These are phyloP conservation scores for Lentinula edodes DNA, from an alignment of 768 basidiomycete genomes.

Conservation along the genomic window DNA sequence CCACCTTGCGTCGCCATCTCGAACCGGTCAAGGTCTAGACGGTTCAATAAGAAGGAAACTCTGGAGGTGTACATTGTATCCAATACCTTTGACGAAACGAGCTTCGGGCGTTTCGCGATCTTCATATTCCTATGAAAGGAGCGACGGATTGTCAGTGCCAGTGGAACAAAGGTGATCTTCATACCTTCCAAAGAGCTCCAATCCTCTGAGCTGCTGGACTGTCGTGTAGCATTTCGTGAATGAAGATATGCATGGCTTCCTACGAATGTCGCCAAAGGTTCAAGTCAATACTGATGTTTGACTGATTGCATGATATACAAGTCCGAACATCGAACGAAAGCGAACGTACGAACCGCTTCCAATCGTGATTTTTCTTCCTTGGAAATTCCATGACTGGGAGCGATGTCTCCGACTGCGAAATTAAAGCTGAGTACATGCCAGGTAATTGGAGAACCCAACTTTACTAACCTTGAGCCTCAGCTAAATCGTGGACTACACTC, in stretches of 20 bases:
- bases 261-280: slow-evolving; percentile 19
- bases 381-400: slow-evolving; percentile 81
- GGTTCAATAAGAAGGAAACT: background rate
- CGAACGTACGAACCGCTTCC: slow-evolving; percentile 49
- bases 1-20: slow-evolving; percentile 85
- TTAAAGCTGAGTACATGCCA: background rate
- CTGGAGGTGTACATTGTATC: background rate
- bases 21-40: slow-evolving; percentile 73
- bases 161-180: no score
- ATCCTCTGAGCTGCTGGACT: slow-evolving; percentile 66
- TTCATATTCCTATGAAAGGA: slow-evolving; percentile 69
- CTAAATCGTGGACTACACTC: slow-evolving; percentile 89
- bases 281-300: no score
- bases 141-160: no score
- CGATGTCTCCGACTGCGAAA: slow-evolving; percentile 83
- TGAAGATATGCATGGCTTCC: slow-evolving; percentile 89
- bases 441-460: background rate
- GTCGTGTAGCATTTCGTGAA: slow-evolving; percentile 82
- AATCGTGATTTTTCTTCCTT: slow-evolving; percentile 74
- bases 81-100: slow-evolving; percentile 75
- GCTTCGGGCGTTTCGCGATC: slow-evolving; percentile 67
- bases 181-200: slow-evolving; percentile 63
- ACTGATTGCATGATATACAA: no score
- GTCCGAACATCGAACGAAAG: no score
- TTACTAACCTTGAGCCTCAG: slow-evolving; percentile 79